phyloP scores from a whole-genome alignment of 768 basidiomycete genomes.

The Dacryopinax spathularia region DNA sequence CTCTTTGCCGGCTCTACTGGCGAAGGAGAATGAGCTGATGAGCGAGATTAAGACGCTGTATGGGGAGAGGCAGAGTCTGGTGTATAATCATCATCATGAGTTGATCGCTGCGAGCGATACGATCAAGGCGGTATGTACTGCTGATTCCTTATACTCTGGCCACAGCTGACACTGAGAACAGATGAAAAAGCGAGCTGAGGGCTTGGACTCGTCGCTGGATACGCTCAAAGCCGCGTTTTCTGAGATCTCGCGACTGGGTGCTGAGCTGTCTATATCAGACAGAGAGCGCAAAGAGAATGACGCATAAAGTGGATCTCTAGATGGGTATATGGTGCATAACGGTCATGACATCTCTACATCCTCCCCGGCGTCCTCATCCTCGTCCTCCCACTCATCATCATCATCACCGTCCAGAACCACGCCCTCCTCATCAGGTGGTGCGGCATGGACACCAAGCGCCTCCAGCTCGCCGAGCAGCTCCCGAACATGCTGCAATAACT shows the following conservation, averaged over 20 bases:
- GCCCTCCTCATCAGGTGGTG: slow-evolving; percentile 40
- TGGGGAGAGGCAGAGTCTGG: slow-evolving; percentile 75
- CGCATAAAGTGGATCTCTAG: background rate
- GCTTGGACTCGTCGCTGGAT: slow-evolving; percentile 72
- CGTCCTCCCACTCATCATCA: slow-evolving; percentile 40
- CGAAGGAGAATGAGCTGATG: slow-evolving; percentile 68
- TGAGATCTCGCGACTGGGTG: slow-evolving; percentile 65
- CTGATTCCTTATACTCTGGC: background rate
- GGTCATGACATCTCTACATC: slow-evolving; percentile 34
- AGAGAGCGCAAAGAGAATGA: background rate
- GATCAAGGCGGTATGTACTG: slow-evolving; percentile 54
- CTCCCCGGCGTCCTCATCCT: slow-evolving; percentile 35
- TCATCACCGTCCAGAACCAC: slow-evolving; percentile 34
- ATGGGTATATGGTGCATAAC: background rate
- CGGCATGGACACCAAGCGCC: slow-evolving; percentile 47
- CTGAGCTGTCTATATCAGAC: slow-evolving; percentile 27
- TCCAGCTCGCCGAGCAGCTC: slow-evolving; percentile 62
- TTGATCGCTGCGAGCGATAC: slow-evolving; percentile 88
- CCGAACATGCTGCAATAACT: slow-evolving; percentile 56
- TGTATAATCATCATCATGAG: slow-evolving; percentile 92
- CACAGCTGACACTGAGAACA: slow-evolving; percentile 19
- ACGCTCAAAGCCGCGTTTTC: slow-evolving; percentile 66
- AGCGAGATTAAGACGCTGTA: slow-evolving; percentile 76
- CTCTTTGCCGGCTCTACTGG: slow-evolving; percentile 56
- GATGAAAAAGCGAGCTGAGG: slow-evolving; percentile 83